Conservation (phyloP, 768 basidiomycete species). For the Macrolepiota dolichaula region DNA sequence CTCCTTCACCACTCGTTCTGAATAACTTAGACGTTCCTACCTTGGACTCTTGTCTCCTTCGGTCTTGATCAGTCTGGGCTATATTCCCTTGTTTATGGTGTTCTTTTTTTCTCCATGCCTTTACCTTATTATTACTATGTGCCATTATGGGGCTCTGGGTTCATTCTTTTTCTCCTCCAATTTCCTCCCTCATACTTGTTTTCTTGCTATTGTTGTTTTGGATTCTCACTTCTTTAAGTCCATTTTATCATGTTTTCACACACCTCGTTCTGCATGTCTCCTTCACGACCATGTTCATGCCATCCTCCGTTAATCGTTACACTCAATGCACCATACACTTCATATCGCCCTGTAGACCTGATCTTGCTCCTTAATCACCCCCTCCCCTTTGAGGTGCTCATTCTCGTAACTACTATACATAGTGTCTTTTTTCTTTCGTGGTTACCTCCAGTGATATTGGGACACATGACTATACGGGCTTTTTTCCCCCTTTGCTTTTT, state of each 20-base stretch:
- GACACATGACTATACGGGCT: background rate
- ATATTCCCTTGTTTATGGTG: background rate
- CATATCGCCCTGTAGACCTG: background rate
- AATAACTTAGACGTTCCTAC: constrained; percentile 1
- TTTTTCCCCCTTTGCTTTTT: background rate
- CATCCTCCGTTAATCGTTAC: background rate
- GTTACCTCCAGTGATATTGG: background rate
- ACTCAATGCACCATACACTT: background rate
- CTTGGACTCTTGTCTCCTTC: background rate
- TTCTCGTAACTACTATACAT: background rate
- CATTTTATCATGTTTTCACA: background rate
- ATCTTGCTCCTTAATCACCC: background rate
- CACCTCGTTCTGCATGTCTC: constrained; percentile 1
- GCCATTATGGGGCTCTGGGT: constrained; percentile 10
- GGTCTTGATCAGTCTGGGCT: background rate
- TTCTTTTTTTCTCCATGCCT: background rate
- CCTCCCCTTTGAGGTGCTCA: background rate
- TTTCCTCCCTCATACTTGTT: background rate
- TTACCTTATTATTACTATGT: constrained; percentile 13
- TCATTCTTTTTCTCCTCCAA: background rate
- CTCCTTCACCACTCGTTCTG: background rate
- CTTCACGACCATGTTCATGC: background rate
- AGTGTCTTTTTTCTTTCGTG: background rate
- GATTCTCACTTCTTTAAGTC: background rate
- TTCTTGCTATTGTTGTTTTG: constrained; percentile 1